Conservation (phyloP, 345 rosid genomes). For the Gossypium australe region DNA sequence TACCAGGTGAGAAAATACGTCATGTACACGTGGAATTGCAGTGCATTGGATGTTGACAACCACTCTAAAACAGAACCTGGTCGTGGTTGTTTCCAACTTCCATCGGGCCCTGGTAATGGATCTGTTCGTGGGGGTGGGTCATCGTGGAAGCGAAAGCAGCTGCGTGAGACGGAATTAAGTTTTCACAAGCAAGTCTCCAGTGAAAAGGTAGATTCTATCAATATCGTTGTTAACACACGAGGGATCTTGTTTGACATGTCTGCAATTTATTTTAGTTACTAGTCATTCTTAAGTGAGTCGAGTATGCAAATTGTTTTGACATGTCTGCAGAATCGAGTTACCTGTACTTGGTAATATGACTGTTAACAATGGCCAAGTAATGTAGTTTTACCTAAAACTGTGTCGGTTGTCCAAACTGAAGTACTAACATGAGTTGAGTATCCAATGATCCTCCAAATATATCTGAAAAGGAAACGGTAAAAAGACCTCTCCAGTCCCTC, state of each 20-base stretch:
- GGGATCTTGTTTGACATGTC: no score
- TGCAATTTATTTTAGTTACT: no score
- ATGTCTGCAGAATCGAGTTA: neutral
- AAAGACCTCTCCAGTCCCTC: no score
- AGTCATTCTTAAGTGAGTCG: no score
- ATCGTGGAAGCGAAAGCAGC: constrained; percentile 25
- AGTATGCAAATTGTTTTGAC: no score
- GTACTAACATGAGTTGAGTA: neutral
- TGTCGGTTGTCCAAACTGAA: neutral
- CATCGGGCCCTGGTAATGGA: constrained; percentile 31
- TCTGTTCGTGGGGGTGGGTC: constrained; percentile 34
- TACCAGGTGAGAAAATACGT: constrained; percentile 87
- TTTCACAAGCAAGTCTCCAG: constrained; percentile 37
- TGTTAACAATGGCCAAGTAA: neutral
- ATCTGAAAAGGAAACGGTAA: neutral
- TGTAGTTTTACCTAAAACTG: neutral
- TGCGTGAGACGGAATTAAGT: constrained; percentile 21
- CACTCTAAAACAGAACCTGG: constrained; percentile 21
- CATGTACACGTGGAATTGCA: constrained; percentile 71
- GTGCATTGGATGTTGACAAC: constrained; percentile 38
- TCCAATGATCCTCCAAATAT: neutral
- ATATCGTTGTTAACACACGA: neutral
- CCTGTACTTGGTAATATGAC: neutral
- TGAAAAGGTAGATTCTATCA: constrained; percentile 46
- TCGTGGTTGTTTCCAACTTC: constrained; percentile 32